These are phyloP conservation scores for Diversispora eburnea DNA, from an alignment of 192 early-diverging fungal species.

Conservation along the genomic window DNA sequence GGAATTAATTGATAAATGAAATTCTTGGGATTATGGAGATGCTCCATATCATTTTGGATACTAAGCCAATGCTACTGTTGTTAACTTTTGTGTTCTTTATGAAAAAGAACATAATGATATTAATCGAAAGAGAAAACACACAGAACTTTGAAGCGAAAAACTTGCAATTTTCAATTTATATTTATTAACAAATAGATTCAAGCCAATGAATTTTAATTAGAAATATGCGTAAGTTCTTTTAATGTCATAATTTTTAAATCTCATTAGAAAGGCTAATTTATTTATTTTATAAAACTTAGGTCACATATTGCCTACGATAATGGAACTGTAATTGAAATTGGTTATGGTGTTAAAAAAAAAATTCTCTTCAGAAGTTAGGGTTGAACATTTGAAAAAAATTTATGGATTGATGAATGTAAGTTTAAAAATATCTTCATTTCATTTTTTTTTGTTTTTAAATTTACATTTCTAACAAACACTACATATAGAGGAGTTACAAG, in stretches of 20 bases:
- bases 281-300: conserved; percentile 8
- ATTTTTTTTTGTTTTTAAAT: neutral
- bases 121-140: conserved; percentile 6
- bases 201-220: conserved; percentile 18
- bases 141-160: neutral
- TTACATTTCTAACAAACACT: neutral
- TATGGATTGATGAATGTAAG: conserved; percentile 14
- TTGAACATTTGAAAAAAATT: conserved; percentile 6
- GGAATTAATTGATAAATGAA: conserved; percentile 18
- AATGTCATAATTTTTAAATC: conserved; percentile 9
- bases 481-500: conserved; percentile 1
- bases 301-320: conserved; percentile 4
- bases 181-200: conserved; percentile 2
- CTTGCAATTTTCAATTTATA: conserved; percentile 15
- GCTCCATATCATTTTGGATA: conserved; percentile 21
- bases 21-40: conserved; percentile 22
- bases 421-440: conserved; percentile 1
- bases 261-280: conserved; percentile 10
- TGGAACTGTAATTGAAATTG: conserved; percentile 22
- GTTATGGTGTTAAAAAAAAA: conserved; percentile 17
- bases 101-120: neutral
- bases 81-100: conserved; percentile 17
- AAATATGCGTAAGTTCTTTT: conserved; percentile 16
- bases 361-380: conserved; percentile 9
- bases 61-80: conserved; percentile 12